Evolutionary conservation across 2,329 filamentous ascomycete genomes (phyloP).

Genomic region (Pseudocercospora pini-densiflorae): DNA sequence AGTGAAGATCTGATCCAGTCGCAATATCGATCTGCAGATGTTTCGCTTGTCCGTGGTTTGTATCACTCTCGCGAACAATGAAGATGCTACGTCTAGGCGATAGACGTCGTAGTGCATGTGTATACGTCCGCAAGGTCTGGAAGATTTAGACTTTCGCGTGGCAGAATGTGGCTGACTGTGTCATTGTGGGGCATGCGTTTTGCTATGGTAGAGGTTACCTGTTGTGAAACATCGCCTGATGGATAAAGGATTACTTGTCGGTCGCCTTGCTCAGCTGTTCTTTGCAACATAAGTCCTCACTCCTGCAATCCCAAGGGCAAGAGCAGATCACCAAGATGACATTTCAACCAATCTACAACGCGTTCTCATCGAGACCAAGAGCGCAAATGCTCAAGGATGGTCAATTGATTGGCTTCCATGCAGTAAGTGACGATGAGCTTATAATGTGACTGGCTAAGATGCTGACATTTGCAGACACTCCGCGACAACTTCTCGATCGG

Average conservation of each 20-base stretch:
- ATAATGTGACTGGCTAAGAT: neutral
- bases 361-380: constrained; percentile 7
- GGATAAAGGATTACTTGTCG: neutral
- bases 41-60: too few species aligned
- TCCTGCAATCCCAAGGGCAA: too few species aligned
- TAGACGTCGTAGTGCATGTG: neutral
- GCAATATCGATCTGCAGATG: too few species aligned
- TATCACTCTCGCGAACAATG: too few species aligned
- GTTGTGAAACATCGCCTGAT: neutral
- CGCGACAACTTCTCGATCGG: constrained; percentile 15
- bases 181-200: neutral
- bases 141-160: neutral
- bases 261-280: too few species aligned
- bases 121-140: neutral
- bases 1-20: too few species aligned
- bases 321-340: neutral
- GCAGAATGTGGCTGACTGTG: neutral
- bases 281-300: too few species aligned
- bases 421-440: neutral
- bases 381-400: constrained; percentile 3
- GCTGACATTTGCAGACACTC: constrained; percentile 10
- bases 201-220: neutral
- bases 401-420: neutral
- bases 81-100: too few species aligned
- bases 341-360: constrained; percentile 11